Conservation (phyloP, 495 filamentous ascomycete species). For the Alectoria sarmentosa region DNA sequence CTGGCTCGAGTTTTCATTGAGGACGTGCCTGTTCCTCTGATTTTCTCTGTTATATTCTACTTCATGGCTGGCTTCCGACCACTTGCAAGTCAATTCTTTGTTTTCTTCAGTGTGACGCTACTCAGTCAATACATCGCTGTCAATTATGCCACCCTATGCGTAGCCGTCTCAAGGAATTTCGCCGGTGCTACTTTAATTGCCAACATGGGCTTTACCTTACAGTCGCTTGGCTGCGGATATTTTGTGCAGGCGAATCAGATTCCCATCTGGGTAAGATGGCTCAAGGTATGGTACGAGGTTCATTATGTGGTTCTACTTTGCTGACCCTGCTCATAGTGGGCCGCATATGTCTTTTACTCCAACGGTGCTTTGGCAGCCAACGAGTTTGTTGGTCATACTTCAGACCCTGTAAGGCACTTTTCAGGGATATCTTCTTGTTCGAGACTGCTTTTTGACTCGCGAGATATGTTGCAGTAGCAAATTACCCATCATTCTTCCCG, state of each 20-base stretch:
- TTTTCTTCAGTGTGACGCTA: constrained; percentile 56
- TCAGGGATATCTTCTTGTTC: not conserved
- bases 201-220: constrained; percentile 63
- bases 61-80: constrained; percentile 67
- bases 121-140: constrained; percentile 61
- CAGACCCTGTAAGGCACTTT: constrained; percentile 20
- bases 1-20: constrained; percentile 58
- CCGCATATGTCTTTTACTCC: constrained; percentile 53
- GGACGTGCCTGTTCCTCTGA: constrained; percentile 59
- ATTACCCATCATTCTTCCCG: not conserved
- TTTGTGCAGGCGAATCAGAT: constrained; percentile 66
- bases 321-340: constrained; percentile 28
- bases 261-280: constrained; percentile 65
- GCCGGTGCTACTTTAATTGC: constrained; percentile 55
- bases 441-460: not conserved
- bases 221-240: constrained; percentile 61
- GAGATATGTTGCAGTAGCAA: not conserved
- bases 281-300: constrained; percentile 43
- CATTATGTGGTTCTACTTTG: constrained; percentile 18
- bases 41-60: constrained; percentile 63
- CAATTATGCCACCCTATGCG: constrained; percentile 51
- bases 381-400: constrained; percentile 52
- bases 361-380: constrained; percentile 62
- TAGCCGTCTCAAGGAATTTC: constrained; percentile 55
- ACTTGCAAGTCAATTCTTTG: constrained; percentile 54